Percentiles rank a stretch among this genome's conserved stretches.
phyloP scores from a whole-genome alignment of 1,284 basidiomycete species.

The Leccinum fallax region DNA sequence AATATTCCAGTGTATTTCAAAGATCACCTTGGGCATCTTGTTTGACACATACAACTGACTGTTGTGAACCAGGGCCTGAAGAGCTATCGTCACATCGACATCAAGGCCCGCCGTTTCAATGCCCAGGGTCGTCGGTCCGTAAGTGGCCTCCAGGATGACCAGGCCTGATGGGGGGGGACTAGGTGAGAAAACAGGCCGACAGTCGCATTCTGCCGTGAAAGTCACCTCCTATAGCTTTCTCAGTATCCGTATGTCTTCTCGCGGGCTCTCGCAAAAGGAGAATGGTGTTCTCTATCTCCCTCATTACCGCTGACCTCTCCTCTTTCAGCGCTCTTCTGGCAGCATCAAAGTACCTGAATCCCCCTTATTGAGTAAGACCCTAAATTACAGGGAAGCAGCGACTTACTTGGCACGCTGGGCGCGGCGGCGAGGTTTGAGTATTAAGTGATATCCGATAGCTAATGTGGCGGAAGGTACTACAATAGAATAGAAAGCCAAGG shows the following conservation, averaged over 20 bases:
- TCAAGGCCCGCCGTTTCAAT: conserved; percentile 53
- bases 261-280: conserved; percentile 49
- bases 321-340: conserved; percentile 55
- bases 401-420: conserved; percentile 40
- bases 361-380: conserved; percentile 33
- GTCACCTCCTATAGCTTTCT: conserved; percentile 39
- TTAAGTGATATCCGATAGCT: conserved; percentile 50
- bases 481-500: conserved; percentile 45
- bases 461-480: conserved; percentile 51
- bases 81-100: conserved; percentile 77
- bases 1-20: conserved; percentile 12
- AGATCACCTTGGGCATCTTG: conserved; percentile 62
- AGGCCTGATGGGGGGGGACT: conserved; percentile 47
- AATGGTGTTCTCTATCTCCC: conserved; percentile 57
- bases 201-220: conserved; percentile 5
- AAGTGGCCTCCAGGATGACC: conserved; percentile 67
- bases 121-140: conserved; percentile 51
- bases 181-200: conserved; percentile 8
- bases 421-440: conserved; percentile 51
- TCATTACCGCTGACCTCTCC: conserved; percentile 55
- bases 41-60: conserved; percentile 82
- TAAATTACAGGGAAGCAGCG: conserved; percentile 6
- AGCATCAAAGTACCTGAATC: conserved; percentile 52
- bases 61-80: conserved; percentile 82
- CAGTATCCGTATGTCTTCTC: conserved; percentile 45